phyloP scores from a whole-genome alignment of 305 asterid species.

The Fraxinus floribunda region DNA sequence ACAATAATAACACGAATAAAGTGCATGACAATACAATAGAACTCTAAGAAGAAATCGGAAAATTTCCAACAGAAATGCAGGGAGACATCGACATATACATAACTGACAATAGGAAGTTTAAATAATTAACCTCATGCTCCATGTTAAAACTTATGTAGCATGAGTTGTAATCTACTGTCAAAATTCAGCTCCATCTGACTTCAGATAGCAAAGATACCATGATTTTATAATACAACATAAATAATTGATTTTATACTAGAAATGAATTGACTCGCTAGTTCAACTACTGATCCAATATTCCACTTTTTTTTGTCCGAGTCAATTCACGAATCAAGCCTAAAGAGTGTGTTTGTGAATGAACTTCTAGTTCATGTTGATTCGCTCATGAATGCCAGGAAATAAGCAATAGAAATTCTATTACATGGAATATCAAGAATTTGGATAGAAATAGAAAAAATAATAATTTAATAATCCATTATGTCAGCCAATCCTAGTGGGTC shows the following conservation, averaged over 20 bases:
- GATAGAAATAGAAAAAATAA: neutral
- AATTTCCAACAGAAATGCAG: neutral
- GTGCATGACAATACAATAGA: neutral
- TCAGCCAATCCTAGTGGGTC: neutral
- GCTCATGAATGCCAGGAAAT: neutral
- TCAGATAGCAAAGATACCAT: neutral
- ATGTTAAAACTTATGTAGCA: neutral
- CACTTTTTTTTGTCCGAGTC: neutral
- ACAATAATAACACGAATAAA: neutral
- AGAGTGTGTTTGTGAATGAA: neutral
- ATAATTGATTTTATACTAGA: neutral
- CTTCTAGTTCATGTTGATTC: neutral
- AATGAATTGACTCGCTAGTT: neutral
- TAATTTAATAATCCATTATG: neutral
- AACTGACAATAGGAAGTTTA: neutral
- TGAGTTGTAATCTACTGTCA: neutral
- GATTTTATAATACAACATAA: neutral
- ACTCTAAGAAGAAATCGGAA: neutral
- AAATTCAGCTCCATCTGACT: neutral
- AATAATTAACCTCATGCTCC: neutral
- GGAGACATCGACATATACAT: neutral
- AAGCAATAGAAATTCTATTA: neutral
- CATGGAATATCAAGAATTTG: neutral
- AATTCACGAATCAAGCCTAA: neutral
- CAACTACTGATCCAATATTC: neutral